These are phyloP conservation scores for Lantana camara DNA, from an alignment of 257 asterid genomes.

Conservation along the genomic window DNA sequence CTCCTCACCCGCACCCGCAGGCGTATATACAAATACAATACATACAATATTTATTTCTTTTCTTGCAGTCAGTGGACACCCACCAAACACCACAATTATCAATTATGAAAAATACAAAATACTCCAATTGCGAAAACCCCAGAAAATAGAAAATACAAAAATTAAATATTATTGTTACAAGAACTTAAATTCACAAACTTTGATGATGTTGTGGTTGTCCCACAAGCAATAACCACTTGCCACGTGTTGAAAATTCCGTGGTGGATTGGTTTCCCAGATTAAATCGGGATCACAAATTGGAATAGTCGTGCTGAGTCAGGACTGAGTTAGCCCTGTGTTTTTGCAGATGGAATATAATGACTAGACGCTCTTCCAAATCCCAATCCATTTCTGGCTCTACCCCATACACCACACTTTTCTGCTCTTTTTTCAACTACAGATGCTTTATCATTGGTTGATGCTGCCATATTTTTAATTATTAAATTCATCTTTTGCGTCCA, in stretches of 20 bases:
- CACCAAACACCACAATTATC: too few species aligned
- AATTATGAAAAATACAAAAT: background rate
- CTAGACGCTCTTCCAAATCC: background rate
- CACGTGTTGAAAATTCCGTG: slow-evolving; percentile 16
- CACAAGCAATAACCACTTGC: slow-evolving; percentile 6
- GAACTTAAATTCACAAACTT: too few species aligned
- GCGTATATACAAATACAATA: background rate
- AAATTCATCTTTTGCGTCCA: too few species aligned
- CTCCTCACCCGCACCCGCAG: background rate
- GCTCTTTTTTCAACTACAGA: background rate
- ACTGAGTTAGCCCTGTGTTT: slow-evolving; percentile 25
- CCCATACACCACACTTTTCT: background rate
- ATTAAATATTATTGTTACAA: background rate
- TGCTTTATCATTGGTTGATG: too few species aligned
- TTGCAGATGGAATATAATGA: slow-evolving; percentile 15
- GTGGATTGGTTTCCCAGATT: background rate
- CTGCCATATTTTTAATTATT: too few species aligned
- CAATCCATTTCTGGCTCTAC: background rate
- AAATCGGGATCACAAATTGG: slow-evolving; percentile 29
- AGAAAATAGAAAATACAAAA: background rate
- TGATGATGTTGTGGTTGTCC: too few species aligned
- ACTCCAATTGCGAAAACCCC: too few species aligned
- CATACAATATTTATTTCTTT: too few species aligned
- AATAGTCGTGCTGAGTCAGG: slow-evolving; percentile 41
- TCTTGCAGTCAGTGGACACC: background rate